Percentiles rank a stretch among this genome's conserved stretches.
Conservation (phyloP, 164 flowering plant species). For the Umbellularia californica region DNA sequence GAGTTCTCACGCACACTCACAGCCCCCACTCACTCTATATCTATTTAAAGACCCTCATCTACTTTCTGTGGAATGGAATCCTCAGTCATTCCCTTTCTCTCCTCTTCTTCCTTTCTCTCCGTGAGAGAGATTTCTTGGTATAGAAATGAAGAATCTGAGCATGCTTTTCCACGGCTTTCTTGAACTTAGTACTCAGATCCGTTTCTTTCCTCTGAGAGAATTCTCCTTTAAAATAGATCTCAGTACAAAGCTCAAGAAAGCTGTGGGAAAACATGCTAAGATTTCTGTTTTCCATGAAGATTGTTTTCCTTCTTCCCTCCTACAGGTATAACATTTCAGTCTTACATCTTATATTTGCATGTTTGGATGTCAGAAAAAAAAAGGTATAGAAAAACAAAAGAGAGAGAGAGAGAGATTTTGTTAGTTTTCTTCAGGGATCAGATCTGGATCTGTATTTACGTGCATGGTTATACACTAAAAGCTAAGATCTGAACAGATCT, state of each 20-base stretch:
- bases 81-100: not conserved
- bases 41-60: not conserved
- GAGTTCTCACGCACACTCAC: not conserved
- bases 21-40: not conserved
- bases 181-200: conserved; percentile 34
- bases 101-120: not conserved
- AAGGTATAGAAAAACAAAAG: too few species aligned
- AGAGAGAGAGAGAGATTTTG: not conserved
- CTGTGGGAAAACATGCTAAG: conserved; percentile 26
- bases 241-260: conserved; percentile 24
- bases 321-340: not conserved
- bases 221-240: conserved; percentile 10
- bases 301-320: not conserved
- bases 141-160: conserved; percentile 16
- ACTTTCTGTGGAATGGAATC: too few species aligned
- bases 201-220: not conserved
- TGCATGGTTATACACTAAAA: not conserved
- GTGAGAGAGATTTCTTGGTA: not conserved
- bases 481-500: not conserved
- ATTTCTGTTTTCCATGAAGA: not conserved
- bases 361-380: too few species aligned
- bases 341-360: not conserved
- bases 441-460: not conserved
- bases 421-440: not conserved
- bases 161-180: conserved; percentile 54